Base-by-base conservation (phyloP, 2,329 filamentous ascomycete genomes). In the Fonsecaea multimorphosa region DNA sequence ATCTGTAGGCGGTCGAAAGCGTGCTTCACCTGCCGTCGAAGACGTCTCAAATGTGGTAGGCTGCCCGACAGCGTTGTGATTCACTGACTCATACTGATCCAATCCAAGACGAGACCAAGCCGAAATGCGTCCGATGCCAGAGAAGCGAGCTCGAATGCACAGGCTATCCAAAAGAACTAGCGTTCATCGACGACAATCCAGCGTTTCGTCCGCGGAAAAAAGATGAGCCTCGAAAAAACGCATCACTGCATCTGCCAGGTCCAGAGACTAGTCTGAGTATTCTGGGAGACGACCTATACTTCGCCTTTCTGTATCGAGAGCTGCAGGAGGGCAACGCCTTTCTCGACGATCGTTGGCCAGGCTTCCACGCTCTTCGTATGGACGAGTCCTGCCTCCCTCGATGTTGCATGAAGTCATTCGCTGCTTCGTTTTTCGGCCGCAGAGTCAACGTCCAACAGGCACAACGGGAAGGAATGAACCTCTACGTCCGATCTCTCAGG, bases 81-180 rank as follows among this genome's bases (percentile, higher is more conserved):
- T 44, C 14, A 14, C 11, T n/a, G 12, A 3, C 56, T 9, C 12
- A 24, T 29, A 5, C 56, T 46, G 22, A 58, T 46, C n/a, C n/a
- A n/a, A n/a, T 8, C 22, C n/a, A 32, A 61, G 59, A 61, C 51
- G 59, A 61, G 53, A 54, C 59, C 24, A 61, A 61, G 27, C 59
- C 59, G 36, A 12, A 27, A 24, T 61, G 59, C 31, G 27, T 40
- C 19, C 59, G 51, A n/a, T 61, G 59, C 38, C 27, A 40, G 34
- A 40, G 19, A 29, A 31, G 49, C 32, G 49, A 51, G 27, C 34
- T 55, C 27, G 38, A 53, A n/a, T 61, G 59, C 27, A 55, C 49
- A n/a, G 59, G 59, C 9, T 61, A 55, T 9, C 59, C 59, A 32
- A 24, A 46, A 9, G 19, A 6, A 14, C 22, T 46, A n/a, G 27